Evolutionary conservation across 2,329 filamentous ascomycete genomes (phyloP).

Genomic region (Blumeria hordei): DNA sequence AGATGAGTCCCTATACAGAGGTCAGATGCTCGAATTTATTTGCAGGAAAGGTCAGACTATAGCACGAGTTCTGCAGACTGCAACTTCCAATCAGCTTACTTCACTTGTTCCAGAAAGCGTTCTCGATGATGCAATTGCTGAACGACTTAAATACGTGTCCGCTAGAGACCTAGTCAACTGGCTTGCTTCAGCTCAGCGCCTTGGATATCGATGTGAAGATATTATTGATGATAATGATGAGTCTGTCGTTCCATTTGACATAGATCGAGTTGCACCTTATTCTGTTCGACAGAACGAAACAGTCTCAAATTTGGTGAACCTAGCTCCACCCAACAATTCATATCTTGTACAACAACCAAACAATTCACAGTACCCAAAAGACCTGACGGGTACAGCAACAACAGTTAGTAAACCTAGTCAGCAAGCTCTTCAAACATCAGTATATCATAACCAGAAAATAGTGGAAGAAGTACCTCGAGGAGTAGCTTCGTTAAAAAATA

Average conservation of each 20-base stretch:
- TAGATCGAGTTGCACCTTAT: background rate
- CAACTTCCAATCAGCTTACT: slow-evolving; percentile 4
- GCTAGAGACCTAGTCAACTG: slow-evolving; percentile 9
- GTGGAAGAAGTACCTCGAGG: background rate
- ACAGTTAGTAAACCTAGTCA: background rate
- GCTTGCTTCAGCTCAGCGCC: slow-evolving; percentile 9
- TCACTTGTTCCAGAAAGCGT: slow-evolving; percentile 5
- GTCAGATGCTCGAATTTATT: background rate
- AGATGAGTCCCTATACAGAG: slow-evolving; percentile 6
- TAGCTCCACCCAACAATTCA: no score
- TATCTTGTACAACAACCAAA: background rate
- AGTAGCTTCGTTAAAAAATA: background rate
- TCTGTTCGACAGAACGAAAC: background rate
- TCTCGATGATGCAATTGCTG: slow-evolving; percentile 6
- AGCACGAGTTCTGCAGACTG: slow-evolving; percentile 4
- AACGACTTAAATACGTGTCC: slow-evolving; percentile 7
- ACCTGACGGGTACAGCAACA: background rate
- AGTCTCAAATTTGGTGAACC: background rate
- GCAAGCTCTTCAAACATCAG: background rate
- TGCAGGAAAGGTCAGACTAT: background rate
- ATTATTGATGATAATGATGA: slow-evolving; percentile 8
- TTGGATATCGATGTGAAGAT: slow-evolving; percentile 12
- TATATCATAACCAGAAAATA: background rate
- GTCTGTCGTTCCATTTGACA: background rate
- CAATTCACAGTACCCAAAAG: background rate